Evolutionary conservation across 768 basidiomycete species (phyloP).

Genomic region (Collybia nuda): DNA sequence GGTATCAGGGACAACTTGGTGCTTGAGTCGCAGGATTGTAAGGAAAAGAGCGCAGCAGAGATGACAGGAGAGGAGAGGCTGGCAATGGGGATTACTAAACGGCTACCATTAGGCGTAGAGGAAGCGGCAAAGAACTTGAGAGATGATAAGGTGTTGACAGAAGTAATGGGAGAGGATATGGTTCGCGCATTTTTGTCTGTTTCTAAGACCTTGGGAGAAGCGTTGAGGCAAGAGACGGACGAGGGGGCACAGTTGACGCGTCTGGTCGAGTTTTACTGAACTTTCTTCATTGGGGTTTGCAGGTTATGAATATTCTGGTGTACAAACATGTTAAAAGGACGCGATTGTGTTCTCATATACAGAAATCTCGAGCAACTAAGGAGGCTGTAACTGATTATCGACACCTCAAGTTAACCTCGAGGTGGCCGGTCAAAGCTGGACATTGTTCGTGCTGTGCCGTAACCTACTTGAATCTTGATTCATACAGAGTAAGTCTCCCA

Average conservation of each 20-base stretch:
- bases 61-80: constrained; percentile 46
- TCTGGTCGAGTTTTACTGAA: constrained; percentile 30
- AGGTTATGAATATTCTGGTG: no score
- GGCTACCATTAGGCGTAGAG: constrained; percentile 49
- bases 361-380: no score
- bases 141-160: constrained; percentile 33
- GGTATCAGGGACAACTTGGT: constrained; percentile 41
- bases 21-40: constrained; percentile 40
- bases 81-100: constrained; percentile 43
- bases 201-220: constrained; percentile 36
- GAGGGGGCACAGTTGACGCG: constrained; percentile 21
- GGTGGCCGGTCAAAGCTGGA: no score
- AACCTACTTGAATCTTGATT: no score
- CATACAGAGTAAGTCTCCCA: no score
- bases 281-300: no score
- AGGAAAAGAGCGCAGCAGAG: constrained; percentile 31
- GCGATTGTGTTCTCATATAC: no score
- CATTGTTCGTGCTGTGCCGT: no score
- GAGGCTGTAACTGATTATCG: no score
- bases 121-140: constrained; percentile 40
- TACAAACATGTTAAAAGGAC: no score
- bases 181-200: constrained; percentile 45
- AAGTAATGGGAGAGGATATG: constrained; percentile 37
- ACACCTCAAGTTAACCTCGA: no score
- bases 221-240: constrained; percentile 22